Evolutionary conservation across 345 rosid species (phyloP), one percentile per base, ranked within the genome.

Genomic region (Alliaria petiolata): DNA sequence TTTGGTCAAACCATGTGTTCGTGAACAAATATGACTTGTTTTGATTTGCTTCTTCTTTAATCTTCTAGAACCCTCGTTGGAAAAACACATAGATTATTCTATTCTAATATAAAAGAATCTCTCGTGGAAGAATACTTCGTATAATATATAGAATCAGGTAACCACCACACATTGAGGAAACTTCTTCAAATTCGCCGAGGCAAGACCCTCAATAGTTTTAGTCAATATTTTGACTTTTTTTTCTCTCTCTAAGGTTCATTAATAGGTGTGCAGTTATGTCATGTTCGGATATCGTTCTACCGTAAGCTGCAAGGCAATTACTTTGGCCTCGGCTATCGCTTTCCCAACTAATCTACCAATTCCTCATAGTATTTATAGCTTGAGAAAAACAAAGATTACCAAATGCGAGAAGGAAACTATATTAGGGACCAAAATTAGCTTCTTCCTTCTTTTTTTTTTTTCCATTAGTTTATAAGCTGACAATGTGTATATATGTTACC

Each of bases 1-100:
- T 28, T 9, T 52, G 74, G 79, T 75, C 79, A 75, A 68, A 75
- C 4, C n/a, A 53, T 68, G 65, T 54, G 79, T 69, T 9, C 74
- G 34, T 44, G 40, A 51, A 50, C 17, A 60, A 34, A 19, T 19
- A 42, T 52, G 40, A 67, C 56, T 61, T 61, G 14, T 67, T 25
- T 51, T 44, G 47, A 54, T 72, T 73, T 59, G 61, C 50, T 51
- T 31, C 4, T 22, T 69, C 79, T 61, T 43, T 44, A 42, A 20
- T 40, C 19, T 67, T 67, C 12, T 69, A 30, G 75, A 69, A 43
- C 38, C 20, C 34, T 67, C 39, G 14, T 7, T 67, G 68, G 63
- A 49, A 59, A 34, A 8, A 43, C 12, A 53, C 70, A 34, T 35
- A 28, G 17, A 8, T 22, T 20, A 10, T 43, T 26, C 36, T 60